phyloP scores from a whole-genome alignment of 2,329 filamentous ascomycete species.

The Hysterium pulicare region DNA sequence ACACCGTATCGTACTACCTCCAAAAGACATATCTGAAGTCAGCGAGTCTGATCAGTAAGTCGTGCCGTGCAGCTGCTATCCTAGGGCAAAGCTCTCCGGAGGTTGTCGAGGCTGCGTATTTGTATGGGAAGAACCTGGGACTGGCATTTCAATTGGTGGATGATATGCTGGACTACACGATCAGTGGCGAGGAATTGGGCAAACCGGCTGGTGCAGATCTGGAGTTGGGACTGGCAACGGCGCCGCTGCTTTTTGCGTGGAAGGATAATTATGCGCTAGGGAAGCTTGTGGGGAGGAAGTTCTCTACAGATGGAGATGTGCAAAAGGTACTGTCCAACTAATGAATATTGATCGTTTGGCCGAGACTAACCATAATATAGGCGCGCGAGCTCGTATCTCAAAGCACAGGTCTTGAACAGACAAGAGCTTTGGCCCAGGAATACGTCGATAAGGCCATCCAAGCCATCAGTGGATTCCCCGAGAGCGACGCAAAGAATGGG shows the following conservation, averaged over 20 bases:
- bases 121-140: conserved; percentile 89
- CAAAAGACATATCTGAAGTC: conserved; percentile 99
- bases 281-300: conserved; percentile 86
- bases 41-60: conserved; percentile 93
- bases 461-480: conserved; percentile 80
- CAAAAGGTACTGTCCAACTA: conserved; percentile 57
- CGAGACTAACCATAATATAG: conserved; percentile 48
- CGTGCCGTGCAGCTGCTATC: conserved; percentile 83
- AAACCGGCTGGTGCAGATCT: conserved; percentile 95
- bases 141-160: conserved; percentile 96
- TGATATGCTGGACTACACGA: conserved; percentile 95
- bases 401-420: conserved; percentile 89
- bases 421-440: conserved; percentile 81
- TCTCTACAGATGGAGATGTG: conserved; percentile 78
- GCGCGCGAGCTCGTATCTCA: conserved; percentile 79
- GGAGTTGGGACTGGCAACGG: conserved; percentile 88
- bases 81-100: conserved; percentile 72
- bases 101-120: conserved; percentile 86
- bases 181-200: conserved; percentile 77
- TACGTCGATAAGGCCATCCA: conserved; percentile 85
- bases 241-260: conserved; percentile 93
- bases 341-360: conserved; percentile 17
- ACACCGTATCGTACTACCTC: conserved; percentile 87
- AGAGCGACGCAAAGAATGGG: conserved; percentile 91
- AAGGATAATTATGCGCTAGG: conserved; percentile 82